Evolutionary conservation across 495 filamentous ascomycete species (phyloP), one percentile per base, ranked within the genome.

Genomic region (Articulospora tetracladia): DNA sequence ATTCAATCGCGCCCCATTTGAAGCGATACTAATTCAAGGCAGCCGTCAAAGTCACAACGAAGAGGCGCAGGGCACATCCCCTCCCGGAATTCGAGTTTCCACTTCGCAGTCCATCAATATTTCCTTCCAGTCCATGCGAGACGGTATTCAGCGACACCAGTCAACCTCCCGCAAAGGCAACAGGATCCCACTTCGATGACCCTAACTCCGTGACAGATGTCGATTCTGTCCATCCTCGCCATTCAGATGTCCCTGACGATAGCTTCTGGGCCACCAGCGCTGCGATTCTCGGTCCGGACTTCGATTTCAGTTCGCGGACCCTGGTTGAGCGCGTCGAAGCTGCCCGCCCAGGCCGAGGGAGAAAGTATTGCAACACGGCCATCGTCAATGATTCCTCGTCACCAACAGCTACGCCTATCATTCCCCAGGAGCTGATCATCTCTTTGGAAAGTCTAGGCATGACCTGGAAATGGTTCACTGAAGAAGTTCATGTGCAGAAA

Each of bases 211-310:
- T 44, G 3, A 44, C 39, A 44, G 39, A 44, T 44, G 39, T 44
- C 15, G 39, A 44, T 17, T 44, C 39, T 44, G 39, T 44, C 39
- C n/a, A 44, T n/a, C 39, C 39, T 44, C 39, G 39, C 39, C 10
- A 3, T 12, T 44, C 39, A 11, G 39, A 44, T 11, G 39, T 44
- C 39, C 39, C 39, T 3, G 39, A 44, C 39, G 39, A 44, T n/a
- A 44, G 39, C 15, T 59, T 59, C n/a, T 49, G 34, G 32, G 49
- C 48, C 32, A 53, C 57, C 0, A 59, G 36, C 13, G 57, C 57
- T 53, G 30, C 23, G 2, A 48, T 59, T 22, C 50, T 59, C 10
- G 57, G 57, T 30, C 49, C 57, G 19, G 57, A 59, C 32, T 59
- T 53, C 17, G 57, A 39, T 3, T 34, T 34, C 17, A 34, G 44